Evolutionary conservation across 306 rosid genomes (phyloP).

Genomic region (Trifolium fragiferum): DNA sequence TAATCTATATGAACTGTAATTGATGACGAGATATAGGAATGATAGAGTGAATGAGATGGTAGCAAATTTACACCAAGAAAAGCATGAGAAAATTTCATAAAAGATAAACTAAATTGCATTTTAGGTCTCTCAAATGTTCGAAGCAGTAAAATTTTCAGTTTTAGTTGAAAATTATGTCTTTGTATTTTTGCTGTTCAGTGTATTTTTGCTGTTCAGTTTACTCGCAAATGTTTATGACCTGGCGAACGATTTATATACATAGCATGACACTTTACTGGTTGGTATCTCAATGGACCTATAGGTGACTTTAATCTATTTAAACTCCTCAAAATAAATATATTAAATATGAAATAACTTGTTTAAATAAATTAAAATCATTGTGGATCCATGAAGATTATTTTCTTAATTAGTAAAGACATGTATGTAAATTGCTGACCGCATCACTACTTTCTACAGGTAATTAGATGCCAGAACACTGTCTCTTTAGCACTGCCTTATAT

Average conservation of each 20-base stretch:
- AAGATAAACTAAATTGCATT: neutral
- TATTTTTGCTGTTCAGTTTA: neutral
- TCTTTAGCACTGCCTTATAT: too few relatives aligned
- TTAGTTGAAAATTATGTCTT: neutral
- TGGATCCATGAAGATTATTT: too few relatives aligned
- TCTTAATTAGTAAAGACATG: too few relatives aligned
- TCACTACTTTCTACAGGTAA: too few relatives aligned
- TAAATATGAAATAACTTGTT: too few relatives aligned
- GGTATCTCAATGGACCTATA: neutral
- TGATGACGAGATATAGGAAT: slow-evolving; percentile 18
- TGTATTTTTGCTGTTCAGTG: neutral
- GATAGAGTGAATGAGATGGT: neutral
- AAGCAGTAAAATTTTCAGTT: neutral
- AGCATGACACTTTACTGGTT: neutral
- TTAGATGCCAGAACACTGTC: too few relatives aligned
- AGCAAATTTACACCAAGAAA: neutral
- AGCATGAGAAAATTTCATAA: neutral
- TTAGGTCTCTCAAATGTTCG: neutral
- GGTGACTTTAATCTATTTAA: neutral
- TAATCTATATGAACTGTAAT: slow-evolving; percentile 17
- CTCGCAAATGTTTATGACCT: neutral
- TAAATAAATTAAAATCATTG: too few relatives aligned
- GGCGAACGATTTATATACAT: neutral
- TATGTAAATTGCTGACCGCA: too few relatives aligned
- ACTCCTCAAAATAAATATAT: too few relatives aligned